A percentile compares a stretch with the other conserved stretches of the same genome.
These are phyloP conservation scores for Volutella citrinella DNA, from an alignment of 2,329 filamentous ascomycete species.

Conservation along the genomic window DNA sequence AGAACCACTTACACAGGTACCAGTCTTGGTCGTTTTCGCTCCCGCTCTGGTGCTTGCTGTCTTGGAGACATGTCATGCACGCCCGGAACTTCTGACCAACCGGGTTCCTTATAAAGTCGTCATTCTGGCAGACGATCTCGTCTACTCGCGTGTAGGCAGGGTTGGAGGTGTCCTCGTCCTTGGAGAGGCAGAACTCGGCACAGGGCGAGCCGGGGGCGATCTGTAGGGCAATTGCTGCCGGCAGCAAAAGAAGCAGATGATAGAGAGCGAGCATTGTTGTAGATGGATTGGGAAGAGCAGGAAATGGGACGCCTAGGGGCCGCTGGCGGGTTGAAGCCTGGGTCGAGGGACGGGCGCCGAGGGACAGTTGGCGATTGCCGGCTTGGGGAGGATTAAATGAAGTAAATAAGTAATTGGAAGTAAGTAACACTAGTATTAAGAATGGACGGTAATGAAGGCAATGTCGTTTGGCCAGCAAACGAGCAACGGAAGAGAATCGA, in stretches of 20 bases:
- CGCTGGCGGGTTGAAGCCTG: no score
- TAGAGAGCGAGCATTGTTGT: no score
- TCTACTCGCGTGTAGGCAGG: constrained; percentile 40
- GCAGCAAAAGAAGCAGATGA: constrained; percentile 7
- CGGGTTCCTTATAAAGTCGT: constrained; percentile 35
- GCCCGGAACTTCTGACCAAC: constrained; percentile 44
- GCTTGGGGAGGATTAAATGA: no score
- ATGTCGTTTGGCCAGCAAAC: no score
- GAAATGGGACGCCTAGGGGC: constrained; percentile 7
- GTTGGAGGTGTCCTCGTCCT: constrained; percentile 40
- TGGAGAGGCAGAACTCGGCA: constrained; percentile 43
- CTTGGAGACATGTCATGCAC: constrained; percentile 52
- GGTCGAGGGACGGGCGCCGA: no score
- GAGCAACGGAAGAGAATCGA: no score
- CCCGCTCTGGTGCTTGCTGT: constrained; percentile 45
- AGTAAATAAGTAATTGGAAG: no score
- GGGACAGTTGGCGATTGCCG: no score
- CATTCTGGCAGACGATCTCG: constrained; percentile 48
- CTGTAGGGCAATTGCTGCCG: constrained; percentile 39
- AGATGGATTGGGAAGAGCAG: constrained; percentile 2
- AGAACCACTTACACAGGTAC: constrained; percentile 52
- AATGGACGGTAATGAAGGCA: no score
- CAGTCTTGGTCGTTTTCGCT: constrained; percentile 51
- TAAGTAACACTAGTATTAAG: no score
- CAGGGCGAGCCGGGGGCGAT: constrained; percentile 55